Conservation (phyloP, 169 alveolate genomes). For the Blepharisma undulans region DNA sequence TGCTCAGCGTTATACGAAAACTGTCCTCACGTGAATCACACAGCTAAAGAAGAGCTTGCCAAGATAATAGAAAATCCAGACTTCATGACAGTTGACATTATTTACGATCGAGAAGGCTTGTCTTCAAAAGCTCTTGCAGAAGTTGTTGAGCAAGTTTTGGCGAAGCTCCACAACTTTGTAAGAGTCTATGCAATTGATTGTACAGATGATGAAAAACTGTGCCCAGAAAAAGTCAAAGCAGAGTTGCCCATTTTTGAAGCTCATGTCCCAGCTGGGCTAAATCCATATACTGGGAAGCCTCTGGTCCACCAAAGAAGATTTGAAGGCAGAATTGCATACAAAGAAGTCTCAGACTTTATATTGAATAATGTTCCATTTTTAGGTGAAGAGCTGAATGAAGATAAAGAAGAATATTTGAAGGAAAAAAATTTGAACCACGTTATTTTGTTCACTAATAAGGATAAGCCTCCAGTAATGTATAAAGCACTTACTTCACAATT, state of each 20-base stretch:
- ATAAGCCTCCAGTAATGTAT: neutral
- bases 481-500: slow-evolving; percentile 31
- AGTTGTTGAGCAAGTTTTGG: neutral
- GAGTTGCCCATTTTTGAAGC: neutral
- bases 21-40: neutral
- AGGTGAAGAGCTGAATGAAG: neutral
- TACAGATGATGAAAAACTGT: neutral
- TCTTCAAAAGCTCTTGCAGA: neutral
- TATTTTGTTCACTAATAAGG: neutral
- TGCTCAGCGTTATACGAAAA: neutral
- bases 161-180: neutral
- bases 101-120: neutral
- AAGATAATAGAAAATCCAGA: slow-evolving; percentile 2
- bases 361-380: slow-evolving; percentile 21
- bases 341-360: neutral
- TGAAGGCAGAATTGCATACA: neutral
- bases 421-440: neutral
- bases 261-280: slow-evolving; percentile 12
- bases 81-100: neutral
- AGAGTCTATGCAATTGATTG: slow-evolving; percentile 8
- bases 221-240: neutral
- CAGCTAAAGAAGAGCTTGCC: neutral
- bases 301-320: neutral
- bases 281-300: slow-evolving; percentile 5
- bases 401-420: neutral